Percentiles rank a stretch among this genome's conserved stretches.
Conservation (phyloP, 2,329 filamentous ascomycete species). For the Curvularia hawaiiensis region DNA sequence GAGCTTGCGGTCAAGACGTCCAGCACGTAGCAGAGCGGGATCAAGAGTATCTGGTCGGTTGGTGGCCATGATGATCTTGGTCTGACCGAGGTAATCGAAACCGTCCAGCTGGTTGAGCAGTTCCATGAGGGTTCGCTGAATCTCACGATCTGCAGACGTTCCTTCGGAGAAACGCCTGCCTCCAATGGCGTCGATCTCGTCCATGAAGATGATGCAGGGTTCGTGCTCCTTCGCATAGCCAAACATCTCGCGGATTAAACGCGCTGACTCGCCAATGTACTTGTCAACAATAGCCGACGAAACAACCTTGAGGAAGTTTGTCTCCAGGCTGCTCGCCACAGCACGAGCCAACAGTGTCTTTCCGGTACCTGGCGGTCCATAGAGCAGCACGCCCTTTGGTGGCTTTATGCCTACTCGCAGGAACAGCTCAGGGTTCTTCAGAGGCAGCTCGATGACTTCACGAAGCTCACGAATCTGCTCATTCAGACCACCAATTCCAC, state of each 20-base stretch:
- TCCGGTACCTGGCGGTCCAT: constrained; percentile 94
- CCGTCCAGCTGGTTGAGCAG: constrained; percentile 97
- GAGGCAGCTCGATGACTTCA: constrained; percentile 95
- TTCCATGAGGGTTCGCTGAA: constrained; percentile 98
- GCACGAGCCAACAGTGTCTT: constrained; percentile 95
- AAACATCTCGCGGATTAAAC: constrained; percentile 98
- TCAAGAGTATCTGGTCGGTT: constrained; percentile 97
- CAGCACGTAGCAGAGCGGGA: constrained; percentile 87
- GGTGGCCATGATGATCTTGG: constrained; percentile 99
- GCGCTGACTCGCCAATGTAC: constrained; percentile 97
- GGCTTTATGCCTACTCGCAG: constrained; percentile 97
- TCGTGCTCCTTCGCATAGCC: constrained; percentile 99
- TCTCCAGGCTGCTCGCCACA: constrained; percentile 94
- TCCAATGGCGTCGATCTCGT: constrained; percentile 99
- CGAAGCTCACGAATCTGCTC: constrained; percentile 97
- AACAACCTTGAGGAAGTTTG: constrained; percentile 98
- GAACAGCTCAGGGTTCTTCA: constrained; percentile 99
- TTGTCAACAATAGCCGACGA: constrained; percentile 99
- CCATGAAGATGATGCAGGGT: constrained; percentile 99
- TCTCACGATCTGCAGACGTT: constrained; percentile 96
- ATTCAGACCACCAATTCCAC: constrained; percentile 94
- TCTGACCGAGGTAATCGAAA: constrained; percentile 99
- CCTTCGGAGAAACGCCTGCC: constrained; percentile 96
- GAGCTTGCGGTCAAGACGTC: constrained; percentile 94
- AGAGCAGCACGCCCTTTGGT: constrained; percentile 94